phyloP scores from a whole-genome alignment of 2,329 filamentous ascomycete species.

The Talaromyces sp. region DNA sequence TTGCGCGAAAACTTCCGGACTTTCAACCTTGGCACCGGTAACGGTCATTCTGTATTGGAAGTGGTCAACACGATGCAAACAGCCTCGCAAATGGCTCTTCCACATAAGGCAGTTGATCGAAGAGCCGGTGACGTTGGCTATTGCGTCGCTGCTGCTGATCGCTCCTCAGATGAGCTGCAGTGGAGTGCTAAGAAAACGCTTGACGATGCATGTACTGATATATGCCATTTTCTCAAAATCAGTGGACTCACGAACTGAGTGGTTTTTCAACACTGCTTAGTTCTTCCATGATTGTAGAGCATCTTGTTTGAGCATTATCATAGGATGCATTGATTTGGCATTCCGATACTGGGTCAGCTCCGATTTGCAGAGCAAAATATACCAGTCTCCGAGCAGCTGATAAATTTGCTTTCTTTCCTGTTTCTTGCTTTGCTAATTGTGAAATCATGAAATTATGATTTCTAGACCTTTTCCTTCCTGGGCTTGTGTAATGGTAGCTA shows the following conservation, averaged over 20 bases:
- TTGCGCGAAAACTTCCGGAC: conserved; percentile 38
- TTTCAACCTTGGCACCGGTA: conserved; percentile 38
- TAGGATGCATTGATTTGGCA: background rate
- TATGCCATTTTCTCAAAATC: conserved; percentile 33
- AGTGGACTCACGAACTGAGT: conserved; percentile 22
- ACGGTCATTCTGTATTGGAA: conserved; percentile 34
- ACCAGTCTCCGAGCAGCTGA: background rate
- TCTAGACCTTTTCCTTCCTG: background rate
- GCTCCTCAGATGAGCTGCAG: conserved; percentile 52
- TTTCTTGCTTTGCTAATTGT: background rate
- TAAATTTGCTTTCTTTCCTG: background rate
- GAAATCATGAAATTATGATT: background rate
- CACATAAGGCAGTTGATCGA: conserved; percentile 27
- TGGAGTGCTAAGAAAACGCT: conserved; percentile 37
- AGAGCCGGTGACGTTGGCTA: conserved; percentile 36
- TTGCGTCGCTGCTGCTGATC: conserved; percentile 33
- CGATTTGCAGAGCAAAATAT: background rate
- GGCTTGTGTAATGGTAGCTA: background rate
- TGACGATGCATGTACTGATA: conserved; percentile 33
- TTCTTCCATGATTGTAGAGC: background rate
- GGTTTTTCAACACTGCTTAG: background rate
- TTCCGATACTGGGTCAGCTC: background rate
- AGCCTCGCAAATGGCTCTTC: conserved; percentile 31
- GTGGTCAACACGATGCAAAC: conserved; percentile 35
- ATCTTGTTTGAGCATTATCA: background rate